Conservation (phyloP, 2,329 filamentous ascomycete genomes). For the Colletotrichum liaoningense region DNA sequence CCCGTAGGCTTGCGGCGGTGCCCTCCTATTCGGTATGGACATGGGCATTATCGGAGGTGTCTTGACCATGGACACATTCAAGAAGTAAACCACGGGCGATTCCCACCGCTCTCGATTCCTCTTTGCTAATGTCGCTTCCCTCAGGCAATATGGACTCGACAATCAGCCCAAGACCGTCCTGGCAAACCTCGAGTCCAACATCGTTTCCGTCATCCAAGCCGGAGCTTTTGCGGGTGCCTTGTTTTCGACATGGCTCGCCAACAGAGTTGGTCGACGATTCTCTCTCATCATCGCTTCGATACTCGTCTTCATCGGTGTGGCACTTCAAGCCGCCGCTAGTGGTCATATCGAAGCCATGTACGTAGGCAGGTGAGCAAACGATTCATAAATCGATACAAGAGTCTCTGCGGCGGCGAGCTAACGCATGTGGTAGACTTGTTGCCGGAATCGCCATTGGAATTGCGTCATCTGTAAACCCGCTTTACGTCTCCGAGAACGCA, state of each 20-base stretch:
- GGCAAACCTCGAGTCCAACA: conserved; percentile 41
- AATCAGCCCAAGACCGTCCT: conserved; percentile 1
- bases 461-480: conserved; percentile 64
- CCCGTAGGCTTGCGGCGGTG: conserved; percentile 24
- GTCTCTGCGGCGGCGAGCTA: conserved; percentile 45
- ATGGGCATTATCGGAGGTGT: conserved; percentile 43
- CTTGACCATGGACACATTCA: conserved; percentile 40
- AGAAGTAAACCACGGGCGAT: conserved; percentile 13
- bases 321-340: conserved; percentile 48
- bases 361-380: conserved; percentile 53
- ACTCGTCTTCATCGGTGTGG: conserved; percentile 61
- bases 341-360: conserved; percentile 65
- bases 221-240: conserved; percentile 66
- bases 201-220: conserved; percentile 61
- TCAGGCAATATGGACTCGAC: conserved; percentile 33
- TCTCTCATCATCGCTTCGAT: conserved; percentile 62
- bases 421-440: conserved; percentile 59
- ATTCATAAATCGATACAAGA: no score
- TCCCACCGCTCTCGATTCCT: not conserved
- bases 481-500: conserved; percentile 69
- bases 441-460: conserved; percentile 63
- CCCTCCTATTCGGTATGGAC: conserved; percentile 40
- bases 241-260: conserved; percentile 65
- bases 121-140: conserved; percentile 34
- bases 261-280: conserved; percentile 62